Percentiles rank a stretch among this genome's conserved stretches.
Evolutionary conservation across 2,329 filamentous ascomycete genomes (phyloP).

Genomic region (Aspergillus sp.): DNA sequence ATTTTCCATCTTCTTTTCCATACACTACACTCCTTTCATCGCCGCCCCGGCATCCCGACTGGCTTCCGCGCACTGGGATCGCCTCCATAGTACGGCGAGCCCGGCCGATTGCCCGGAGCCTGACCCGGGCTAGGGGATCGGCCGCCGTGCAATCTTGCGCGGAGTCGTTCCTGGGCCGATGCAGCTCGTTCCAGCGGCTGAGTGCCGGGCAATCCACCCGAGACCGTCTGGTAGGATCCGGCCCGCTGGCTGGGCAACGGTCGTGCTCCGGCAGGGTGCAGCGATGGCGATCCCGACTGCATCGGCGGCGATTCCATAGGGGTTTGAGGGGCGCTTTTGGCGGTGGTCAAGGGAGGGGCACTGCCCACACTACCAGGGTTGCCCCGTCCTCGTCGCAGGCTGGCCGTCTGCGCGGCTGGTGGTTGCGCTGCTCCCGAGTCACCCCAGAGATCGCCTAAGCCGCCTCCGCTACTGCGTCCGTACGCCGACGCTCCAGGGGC

Average conservation of each 20-base stretch:
- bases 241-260: constrained; percentile 70
- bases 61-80: constrained; percentile 34
- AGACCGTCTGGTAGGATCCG: constrained; percentile 67
- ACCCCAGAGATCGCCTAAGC: constrained; percentile 59
- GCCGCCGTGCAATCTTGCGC: constrained; percentile 70
- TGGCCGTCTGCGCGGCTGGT: constrained; percentile 34
- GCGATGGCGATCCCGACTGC: constrained; percentile 22
- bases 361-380: constrained; percentile 17
- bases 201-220: constrained; percentile 26
- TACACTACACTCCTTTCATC: neutral
- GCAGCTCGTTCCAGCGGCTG: constrained; percentile 24
- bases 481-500: constrained; percentile 27
- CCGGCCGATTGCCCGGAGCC: constrained; percentile 12
- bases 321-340: constrained; percentile 22
- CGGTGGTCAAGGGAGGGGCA: constrained; percentile 19
- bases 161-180: constrained; percentile 74
- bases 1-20: neutral
- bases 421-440: constrained; percentile 37
- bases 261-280: constrained; percentile 42
- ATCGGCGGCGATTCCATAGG: constrained; percentile 22
- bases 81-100: constrained; percentile 15
- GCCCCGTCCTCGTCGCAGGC: constrained; percentile 35
- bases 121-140: constrained; percentile 32
- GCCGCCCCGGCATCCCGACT: constrained; percentile 21
- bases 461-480: constrained; percentile 34